A percentile compares a stretch with the other conserved stretches of the same genome.
Conservation (phyloP, 352 stramenopile species). For the Phytopythium delawarense region DNA sequence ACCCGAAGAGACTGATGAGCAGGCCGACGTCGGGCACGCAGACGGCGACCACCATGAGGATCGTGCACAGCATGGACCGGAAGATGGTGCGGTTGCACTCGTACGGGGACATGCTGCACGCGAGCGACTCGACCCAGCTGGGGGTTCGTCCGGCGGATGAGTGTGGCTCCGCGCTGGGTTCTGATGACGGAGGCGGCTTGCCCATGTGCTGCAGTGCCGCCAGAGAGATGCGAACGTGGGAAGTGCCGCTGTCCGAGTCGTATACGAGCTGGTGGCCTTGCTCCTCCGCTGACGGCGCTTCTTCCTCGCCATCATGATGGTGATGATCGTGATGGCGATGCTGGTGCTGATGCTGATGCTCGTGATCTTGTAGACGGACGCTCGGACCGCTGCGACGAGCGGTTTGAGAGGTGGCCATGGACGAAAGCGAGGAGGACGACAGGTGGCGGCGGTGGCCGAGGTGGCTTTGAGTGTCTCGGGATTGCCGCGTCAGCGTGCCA, state of each 20-base stretch:
- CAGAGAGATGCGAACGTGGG: constrained; percentile 10
- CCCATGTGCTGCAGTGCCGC: not conserved
- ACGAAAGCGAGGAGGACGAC: constrained; percentile 4
- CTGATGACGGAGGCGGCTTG: constrained; percentile 5
- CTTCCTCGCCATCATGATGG: not conserved
- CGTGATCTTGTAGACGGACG: constrained; percentile 5
- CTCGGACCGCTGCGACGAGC: constrained; percentile 19
- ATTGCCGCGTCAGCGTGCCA: constrained; percentile 27
- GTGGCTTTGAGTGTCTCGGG: not conserved
- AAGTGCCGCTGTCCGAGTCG: constrained; percentile 2
- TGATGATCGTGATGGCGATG: not conserved
- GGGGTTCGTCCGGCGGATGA: not conserved
- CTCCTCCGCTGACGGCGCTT: not conserved
- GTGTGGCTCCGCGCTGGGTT: not conserved
- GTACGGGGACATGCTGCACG: constrained; percentile 59
- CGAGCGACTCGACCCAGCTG: constrained; percentile 29
- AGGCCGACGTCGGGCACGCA: constrained; percentile 68
- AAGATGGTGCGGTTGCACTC: constrained; percentile 79
- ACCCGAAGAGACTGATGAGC: constrained; percentile 78
- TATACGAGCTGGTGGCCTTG: not conserved
- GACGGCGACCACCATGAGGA: constrained; percentile 67
- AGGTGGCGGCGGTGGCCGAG: not conserved
- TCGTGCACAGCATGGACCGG: constrained; percentile 77
- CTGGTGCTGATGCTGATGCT: constrained; percentile 5
- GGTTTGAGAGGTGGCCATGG: not conserved